A percentile compares a stretch with the other conserved stretches of the same genome.
phyloP scores from a whole-genome alignment of 2,329 filamentous ascomycete genomes.

The Scleromitrula shiraiana region DNA sequence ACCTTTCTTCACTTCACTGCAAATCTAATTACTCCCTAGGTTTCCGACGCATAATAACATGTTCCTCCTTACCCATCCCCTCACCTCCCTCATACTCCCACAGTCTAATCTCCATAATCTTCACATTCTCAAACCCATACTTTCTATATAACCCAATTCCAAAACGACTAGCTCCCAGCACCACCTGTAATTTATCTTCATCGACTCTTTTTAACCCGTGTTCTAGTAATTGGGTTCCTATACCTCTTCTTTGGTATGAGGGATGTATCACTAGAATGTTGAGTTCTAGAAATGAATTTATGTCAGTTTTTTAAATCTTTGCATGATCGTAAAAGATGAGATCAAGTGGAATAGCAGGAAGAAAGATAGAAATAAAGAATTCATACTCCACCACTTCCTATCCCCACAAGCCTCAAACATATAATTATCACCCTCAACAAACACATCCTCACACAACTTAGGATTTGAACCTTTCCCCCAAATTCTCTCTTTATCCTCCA shows the following conservation, averaged over 20 bases:
- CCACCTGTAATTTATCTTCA: constrained; percentile 16
- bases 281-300: constrained; percentile 16
- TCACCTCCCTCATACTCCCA: constrained; percentile 21
- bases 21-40: background rate
- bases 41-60: constrained; percentile 2
- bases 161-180: constrained; percentile 22
- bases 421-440: constrained; percentile 18
- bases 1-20: too few species aligned
- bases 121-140: constrained; percentile 20
- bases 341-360: background rate
- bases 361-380: constrained; percentile 5
- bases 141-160: constrained; percentile 22
- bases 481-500: background rate
- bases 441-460: constrained; percentile 22
- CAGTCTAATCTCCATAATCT: constrained; percentile 18
- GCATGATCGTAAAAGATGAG: background rate
- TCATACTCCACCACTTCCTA: constrained; percentile 20
- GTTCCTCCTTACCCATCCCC: background rate
- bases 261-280: constrained; percentile 17
- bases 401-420: constrained; percentile 16
- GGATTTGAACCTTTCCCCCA: constrained; percentile 19
- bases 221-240: constrained; percentile 20
- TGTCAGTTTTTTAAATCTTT: background rate
- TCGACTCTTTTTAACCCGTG: constrained; percentile 18
- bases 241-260: constrained; percentile 18